Evolutionary conservation across 2,329 filamentous ascomycete species (phyloP), one percentile per base, ranked within the genome.

Genomic region (Exserohilum rostratum): DNA sequence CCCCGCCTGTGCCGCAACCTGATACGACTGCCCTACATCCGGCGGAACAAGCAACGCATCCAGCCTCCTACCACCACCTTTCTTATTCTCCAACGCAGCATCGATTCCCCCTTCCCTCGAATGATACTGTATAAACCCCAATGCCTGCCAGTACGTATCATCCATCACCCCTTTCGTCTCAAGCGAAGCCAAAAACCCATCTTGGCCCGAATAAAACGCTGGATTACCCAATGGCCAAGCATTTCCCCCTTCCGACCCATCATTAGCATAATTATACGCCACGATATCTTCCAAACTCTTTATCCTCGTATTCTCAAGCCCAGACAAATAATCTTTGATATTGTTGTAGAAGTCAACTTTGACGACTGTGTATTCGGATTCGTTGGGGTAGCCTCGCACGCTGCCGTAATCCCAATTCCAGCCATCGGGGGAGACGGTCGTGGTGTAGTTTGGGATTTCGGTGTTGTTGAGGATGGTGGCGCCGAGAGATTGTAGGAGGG

Each of bases 361-460:
- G 60, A 91, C 80, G 44, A 88, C 85, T 0, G 86, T 89, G 73
- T 87, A 91, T 70, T 91, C 88, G 12, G 86, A 90, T 73, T 90
- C 85, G 56, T 91, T 90, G n/a, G 85, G 76, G 64, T 78, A 85
- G 2, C 87, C 86, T 3, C 87, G 82, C 1, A 30, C 31, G 9
- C 78, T 81, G 5, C 88, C 87, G 58, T 85, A 88, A 64, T 89
- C 87, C 82, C 89, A 92, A 71, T 91, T 80, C 88, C 88, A 92
- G n/a, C 87, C 87, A 44, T 83, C 71, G 0, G 85, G 87, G 29
- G 82, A 83, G 11, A 91, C 82, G 20, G 90, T 83, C 0, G 76
- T 83, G 65, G 86, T 72, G 64, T 85, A 83, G 68, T 85, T 78
- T 18, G 85, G 84, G 2, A 92, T 80, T 67, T 92, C 89, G 0